Conservation (phyloP, 345 rosid genomes). For the Turnera subulata region DNA sequence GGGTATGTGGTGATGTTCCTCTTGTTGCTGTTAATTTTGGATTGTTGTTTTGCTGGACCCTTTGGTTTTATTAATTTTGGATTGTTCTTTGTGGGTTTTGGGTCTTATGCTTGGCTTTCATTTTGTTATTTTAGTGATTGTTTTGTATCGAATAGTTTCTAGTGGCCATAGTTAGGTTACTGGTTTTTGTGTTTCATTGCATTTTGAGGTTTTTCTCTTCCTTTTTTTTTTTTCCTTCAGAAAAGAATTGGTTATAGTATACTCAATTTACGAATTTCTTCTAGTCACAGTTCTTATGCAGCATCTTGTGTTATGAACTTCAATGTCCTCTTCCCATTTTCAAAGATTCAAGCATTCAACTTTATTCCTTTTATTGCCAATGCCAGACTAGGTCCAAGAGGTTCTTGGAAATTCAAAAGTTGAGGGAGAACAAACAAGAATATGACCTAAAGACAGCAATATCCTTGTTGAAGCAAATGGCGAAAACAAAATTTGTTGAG, state of each 20-base stretch:
- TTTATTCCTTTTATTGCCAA: constrained; percentile 15
- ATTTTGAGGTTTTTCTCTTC: background rate
- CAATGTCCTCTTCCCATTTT: background rate
- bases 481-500: constrained; percentile 74
- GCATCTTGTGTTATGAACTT: background rate
- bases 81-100: constrained; percentile 17
- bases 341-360: constrained; percentile 15
- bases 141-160: constrained; percentile 50
- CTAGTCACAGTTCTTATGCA: background rate
- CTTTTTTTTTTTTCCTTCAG: background rate
- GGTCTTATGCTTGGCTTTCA: constrained; percentile 15
- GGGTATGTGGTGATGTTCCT: constrained; percentile 39
- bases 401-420: constrained; percentile 93
- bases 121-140: constrained; percentile 43
- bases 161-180: constrained; percentile 18
- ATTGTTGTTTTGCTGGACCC: no score
- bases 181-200: background rate
- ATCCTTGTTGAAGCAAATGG: constrained; percentile 68
- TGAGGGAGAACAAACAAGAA: constrained; percentile 82
- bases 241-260: background rate
- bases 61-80: no score
- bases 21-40: no score
- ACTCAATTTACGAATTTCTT: background rate
- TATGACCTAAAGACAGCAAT: constrained; percentile 70
- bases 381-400: constrained; percentile 95